Evolutionary conservation across 768 basidiomycete genomes (phyloP).

Genomic region (Tephrocybe sp.): DNA sequence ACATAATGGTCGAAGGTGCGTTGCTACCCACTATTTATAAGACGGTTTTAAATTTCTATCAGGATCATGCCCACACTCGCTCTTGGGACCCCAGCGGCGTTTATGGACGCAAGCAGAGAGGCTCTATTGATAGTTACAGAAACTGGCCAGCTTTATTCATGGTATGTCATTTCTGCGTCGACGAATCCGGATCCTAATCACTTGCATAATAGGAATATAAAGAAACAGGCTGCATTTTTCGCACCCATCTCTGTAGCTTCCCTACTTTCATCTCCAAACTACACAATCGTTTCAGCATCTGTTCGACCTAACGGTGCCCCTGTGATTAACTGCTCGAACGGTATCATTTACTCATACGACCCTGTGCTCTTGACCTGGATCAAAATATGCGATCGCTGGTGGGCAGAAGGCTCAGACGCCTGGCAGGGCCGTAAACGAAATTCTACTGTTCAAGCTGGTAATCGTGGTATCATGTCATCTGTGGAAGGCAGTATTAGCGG

Average conservation of each 20-base stretch:
- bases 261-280: conserved; percentile 58
- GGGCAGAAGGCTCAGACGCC: conserved; percentile 75
- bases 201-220: conserved; percentile 61
- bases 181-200: background rate
- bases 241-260: conserved; percentile 61
- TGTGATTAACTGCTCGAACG: conserved; percentile 71
- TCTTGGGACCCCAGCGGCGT: conserved; percentile 67
- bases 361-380: conserved; percentile 62
- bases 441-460: conserved; percentile 33
- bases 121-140: conserved; percentile 72
- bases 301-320: conserved; percentile 82
- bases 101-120: conserved; percentile 63
- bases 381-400: conserved; percentile 80
- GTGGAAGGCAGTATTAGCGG: conserved; percentile 47
- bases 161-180: conserved; percentile 43
- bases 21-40: background rate
- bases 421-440: conserved; percentile 72
- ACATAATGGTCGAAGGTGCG: conserved; percentile 76
- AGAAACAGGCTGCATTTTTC: conserved; percentile 62
- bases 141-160: conserved; percentile 68
- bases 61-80: conserved; percentile 78
- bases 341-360: conserved; percentile 82
- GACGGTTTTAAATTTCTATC: background rate
- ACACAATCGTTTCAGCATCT: conserved; percentile 57
- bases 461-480: conserved; percentile 52